Conservation (phyloP, 257 asterid species). For the Linaria vulgaris region DNA sequence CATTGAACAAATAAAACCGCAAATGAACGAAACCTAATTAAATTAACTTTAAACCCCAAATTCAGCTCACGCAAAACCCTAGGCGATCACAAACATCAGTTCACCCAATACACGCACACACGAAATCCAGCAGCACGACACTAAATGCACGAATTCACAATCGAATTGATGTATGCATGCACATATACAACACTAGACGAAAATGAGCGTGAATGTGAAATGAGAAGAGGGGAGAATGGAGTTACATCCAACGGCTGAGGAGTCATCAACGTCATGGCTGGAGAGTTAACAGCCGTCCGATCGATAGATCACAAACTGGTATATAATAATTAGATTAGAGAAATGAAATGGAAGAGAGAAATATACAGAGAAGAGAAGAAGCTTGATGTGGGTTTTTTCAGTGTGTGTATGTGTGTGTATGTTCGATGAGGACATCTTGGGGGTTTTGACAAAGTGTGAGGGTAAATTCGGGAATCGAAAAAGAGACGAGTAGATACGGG, state of each 20-base stretch:
- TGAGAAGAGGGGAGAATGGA: background rate
- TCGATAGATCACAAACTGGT: constrained; percentile 43
- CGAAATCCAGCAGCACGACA: no score
- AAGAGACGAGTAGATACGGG: background rate
- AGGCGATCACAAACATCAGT: no score
- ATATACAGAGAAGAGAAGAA: constrained; percentile 19
- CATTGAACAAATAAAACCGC: no score
- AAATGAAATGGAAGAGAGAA: constrained; percentile 22
- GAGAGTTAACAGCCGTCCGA: constrained; percentile 43
- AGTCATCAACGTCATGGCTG: constrained; percentile 81
- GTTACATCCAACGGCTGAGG: constrained; percentile 86
- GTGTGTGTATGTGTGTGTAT: constrained; percentile 26
- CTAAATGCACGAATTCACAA: no score
- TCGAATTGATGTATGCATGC: no score
- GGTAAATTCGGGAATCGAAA: constrained; percentile 34
- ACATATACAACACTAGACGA: no score
- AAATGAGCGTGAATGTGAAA: no score
- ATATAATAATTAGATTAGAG: constrained; percentile 13
- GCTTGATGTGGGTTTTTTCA: constrained; percentile 23
- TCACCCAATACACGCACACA: no score
- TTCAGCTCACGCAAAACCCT: no score
- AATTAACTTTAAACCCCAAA: no score
- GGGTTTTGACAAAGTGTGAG: constrained; percentile 25
- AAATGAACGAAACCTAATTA: no score
- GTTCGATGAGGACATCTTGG: constrained; percentile 37